phyloP scores from a whole-genome alignment of 192 early-diverging fungal genomes.

The Chytriomyces confervae region DNA sequence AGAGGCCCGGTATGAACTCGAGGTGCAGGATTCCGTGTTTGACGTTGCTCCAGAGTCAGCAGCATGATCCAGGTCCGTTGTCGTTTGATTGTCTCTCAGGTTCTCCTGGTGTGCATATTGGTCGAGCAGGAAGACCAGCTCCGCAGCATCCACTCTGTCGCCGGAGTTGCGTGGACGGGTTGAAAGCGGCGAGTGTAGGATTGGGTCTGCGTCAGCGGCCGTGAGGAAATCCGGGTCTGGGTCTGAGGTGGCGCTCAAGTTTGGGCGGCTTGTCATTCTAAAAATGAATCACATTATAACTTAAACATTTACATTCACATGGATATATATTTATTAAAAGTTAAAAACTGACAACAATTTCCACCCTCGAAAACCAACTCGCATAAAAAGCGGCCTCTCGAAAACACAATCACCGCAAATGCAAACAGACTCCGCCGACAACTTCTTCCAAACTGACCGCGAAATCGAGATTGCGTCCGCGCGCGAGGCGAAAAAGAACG shows the following conservation, averaged over 20 bases:
- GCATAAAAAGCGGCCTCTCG: neutral
- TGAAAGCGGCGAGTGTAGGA: slow-evolving; percentile 11
- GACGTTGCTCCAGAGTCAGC: neutral
- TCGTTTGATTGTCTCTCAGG: neutral
- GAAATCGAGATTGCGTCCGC: slow-evolving; percentile 61
- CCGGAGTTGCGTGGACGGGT: neutral
- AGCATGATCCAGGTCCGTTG: neutral
- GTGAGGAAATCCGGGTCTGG: too few species aligned
- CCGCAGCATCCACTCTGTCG: neutral
- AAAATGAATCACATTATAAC: too few species aligned
- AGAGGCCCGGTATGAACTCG: too few species aligned
- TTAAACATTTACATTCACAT: too few species aligned
- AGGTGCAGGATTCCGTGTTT: too few species aligned
- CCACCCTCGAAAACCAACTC: neutral
- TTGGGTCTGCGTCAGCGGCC: neutral
- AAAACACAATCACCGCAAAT: slow-evolving; percentile 5
- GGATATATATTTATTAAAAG: too few species aligned
- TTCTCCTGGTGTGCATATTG: neutral
- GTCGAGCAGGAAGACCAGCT: neutral
- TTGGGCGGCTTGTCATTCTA: too few species aligned
- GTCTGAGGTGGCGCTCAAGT: too few species aligned
- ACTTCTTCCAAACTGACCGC: slow-evolving; percentile 79
- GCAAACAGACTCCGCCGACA: slow-evolving; percentile 51
- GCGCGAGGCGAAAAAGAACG: slow-evolving; percentile 55
- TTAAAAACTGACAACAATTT: too few species aligned